Percentiles rank a stretch among this genome's conserved stretches.
phyloP scores from a whole-genome alignment of 2,329 filamentous ascomycete genomes.

The Ophiostoma pallidulum region DNA sequence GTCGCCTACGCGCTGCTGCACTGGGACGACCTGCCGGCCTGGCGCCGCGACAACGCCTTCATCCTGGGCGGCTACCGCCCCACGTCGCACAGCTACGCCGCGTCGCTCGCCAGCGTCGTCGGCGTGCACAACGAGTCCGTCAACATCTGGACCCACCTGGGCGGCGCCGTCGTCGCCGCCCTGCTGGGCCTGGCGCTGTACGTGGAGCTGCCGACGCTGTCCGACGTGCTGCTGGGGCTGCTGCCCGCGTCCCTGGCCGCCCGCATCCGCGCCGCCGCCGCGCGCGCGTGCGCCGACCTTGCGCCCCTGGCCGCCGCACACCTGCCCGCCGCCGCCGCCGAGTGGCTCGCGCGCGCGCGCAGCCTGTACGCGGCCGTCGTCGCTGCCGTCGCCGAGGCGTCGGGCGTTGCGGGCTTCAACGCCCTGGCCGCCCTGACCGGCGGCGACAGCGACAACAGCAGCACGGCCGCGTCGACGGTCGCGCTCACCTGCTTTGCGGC shows the following conservation, averaged over 20 bases:
- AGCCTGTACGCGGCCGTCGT: too few species aligned
- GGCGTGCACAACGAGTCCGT: slow-evolving; percentile 53
- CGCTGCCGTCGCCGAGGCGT: too few species aligned
- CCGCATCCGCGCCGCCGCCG: background rate
- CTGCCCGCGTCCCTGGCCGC: background rate
- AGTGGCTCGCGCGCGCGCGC: too few species aligned
- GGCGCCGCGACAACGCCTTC: slow-evolving; percentile 52
- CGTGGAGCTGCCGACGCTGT: slow-evolving; percentile 16
- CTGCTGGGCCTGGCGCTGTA: slow-evolving; percentile 44
- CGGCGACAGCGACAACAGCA: too few species aligned
- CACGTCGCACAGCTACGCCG: slow-evolving; percentile 37
- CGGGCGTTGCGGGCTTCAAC: too few species aligned
- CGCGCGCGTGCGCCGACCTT: too few species aligned
- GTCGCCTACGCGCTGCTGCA: slow-evolving; percentile 29
- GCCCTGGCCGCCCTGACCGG: background rate
- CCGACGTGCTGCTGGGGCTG: background rate
- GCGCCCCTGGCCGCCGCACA: too few species aligned
- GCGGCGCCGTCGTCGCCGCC: slow-evolving; percentile 55
- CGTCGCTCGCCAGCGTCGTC: slow-evolving; percentile 38
- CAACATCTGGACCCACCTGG: slow-evolving; percentile 54
- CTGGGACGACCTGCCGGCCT: slow-evolving; percentile 49
- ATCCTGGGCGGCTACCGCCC: slow-evolving; percentile 46
- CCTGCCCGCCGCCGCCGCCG: too few species aligned
- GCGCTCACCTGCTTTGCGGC: slow-evolving; percentile 72
- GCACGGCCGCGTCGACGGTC: slow-evolving; percentile 45